A percentile compares a stretch with the other conserved stretches of the same genome.
These are phyloP conservation scores for Flaveria sonorensis DNA, from an alignment of 129 eudicot genomes.

Conservation along the genomic window DNA sequence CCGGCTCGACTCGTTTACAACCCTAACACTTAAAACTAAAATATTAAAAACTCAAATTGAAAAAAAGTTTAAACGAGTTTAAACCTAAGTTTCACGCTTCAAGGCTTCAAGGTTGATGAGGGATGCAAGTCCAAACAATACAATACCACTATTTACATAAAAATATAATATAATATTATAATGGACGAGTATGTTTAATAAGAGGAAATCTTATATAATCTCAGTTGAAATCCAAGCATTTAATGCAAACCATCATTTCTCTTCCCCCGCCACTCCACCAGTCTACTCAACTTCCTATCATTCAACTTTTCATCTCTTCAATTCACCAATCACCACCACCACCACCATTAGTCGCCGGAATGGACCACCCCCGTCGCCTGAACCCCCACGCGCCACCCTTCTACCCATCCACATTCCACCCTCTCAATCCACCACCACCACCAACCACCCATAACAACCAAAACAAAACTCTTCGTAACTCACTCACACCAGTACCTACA, in stretches of 20 bases:
- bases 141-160: too few relatives aligned
- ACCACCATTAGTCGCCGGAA: not conserved
- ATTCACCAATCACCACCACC: not conserved
- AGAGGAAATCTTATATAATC: too few relatives aligned
- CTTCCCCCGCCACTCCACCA: not conserved
- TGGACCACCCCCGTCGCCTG: not conserved
- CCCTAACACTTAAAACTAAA: too few relatives aligned
- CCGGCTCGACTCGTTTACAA: too few relatives aligned
- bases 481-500: constrained; percentile 14
- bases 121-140: too few relatives aligned
- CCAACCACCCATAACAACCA: not conserved
- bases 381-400: constrained; percentile 36
- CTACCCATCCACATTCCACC: constrained; percentile 18
- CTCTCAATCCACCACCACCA: not conserved
- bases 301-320: not conserved
- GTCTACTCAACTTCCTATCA: too few relatives aligned
- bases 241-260: not conserved
- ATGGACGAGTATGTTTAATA: too few relatives aligned
- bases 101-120: too few relatives aligned
- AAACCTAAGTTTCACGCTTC: too few relatives aligned
- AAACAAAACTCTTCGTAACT: not conserved
- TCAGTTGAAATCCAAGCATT: not conserved
- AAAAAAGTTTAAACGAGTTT: too few relatives aligned
- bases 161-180: too few relatives aligned
- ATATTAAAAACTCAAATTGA: too few relatives aligned